Conservation (phyloP, 805 yeast species). For the Maudiozyma bulderi region DNA sequence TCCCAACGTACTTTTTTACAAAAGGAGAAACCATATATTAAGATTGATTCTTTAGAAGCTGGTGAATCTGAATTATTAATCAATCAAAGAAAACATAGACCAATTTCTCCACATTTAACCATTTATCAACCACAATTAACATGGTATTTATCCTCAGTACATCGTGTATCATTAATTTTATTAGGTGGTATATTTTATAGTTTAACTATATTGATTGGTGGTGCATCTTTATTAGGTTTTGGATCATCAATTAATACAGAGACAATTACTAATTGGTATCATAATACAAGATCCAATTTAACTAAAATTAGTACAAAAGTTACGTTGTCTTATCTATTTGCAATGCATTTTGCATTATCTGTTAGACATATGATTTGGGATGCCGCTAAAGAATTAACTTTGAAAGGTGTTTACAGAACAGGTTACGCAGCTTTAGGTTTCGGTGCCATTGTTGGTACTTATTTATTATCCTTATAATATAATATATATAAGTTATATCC, state of each 20-base stretch:
- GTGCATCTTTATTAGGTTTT: conserved; percentile 53
- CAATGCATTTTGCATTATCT: conserved; percentile 80
- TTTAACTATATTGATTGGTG: conserved; percentile 66
- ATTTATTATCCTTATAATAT: conserved; percentile 31
- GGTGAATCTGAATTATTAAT: conserved; percentile 37
- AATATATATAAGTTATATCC: no score
- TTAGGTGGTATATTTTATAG: conserved; percentile 73
- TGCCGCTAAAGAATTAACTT: conserved; percentile 64
- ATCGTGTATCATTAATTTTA: conserved; percentile 82
- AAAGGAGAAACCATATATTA: conserved; percentile 1
- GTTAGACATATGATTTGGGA: conserved; percentile 94
- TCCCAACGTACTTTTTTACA: background rate
- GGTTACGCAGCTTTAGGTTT: conserved; percentile 77
- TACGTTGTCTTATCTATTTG: conserved; percentile 69
- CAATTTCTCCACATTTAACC: conserved; percentile 79
- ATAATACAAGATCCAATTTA: conserved; percentile 54
- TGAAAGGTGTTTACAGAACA: conserved; percentile 85
- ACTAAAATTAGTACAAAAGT: conserved; percentile 60
- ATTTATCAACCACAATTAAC: conserved; percentile 91
- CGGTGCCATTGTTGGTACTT: conserved; percentile 46
- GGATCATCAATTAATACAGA: conserved; percentile 25
- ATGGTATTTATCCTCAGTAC: conserved; percentile 67
- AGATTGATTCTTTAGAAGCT: background rate
- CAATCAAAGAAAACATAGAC: conserved; percentile 80
- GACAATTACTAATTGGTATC: conserved; percentile 30